phyloP scores from a whole-genome alignment of 306 rosid genomes.

The Quercus berberidifolia region DNA sequence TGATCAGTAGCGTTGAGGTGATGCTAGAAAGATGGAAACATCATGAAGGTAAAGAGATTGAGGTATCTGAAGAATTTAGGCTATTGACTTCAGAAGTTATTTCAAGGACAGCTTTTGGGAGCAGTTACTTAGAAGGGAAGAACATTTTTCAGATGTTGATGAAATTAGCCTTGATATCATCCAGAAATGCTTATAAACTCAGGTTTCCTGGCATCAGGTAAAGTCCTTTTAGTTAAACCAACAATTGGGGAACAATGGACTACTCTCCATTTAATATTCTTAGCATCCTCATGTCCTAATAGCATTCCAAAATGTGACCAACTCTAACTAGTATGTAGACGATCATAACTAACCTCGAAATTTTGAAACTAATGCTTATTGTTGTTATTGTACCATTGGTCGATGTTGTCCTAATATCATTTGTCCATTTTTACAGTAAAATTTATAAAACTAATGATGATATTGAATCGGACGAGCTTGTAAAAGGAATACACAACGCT shows the following conservation, averaged over 20 bases:
- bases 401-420: too few relatives aligned
- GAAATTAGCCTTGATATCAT: background rate
- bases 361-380: too few relatives aligned
- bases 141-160: slow-evolving; percentile 14
- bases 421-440: slow-evolving; percentile 14
- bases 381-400: too few relatives aligned
- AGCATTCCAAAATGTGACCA: too few relatives aligned
- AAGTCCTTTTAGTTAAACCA: too few relatives aligned
- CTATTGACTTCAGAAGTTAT: slow-evolving; percentile 23
- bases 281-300: background rate
- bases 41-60: slow-evolving; percentile 25
- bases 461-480: slow-evolving; percentile 6
- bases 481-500: background rate
- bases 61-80: slow-evolving; percentile 24
- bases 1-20: slow-evolving; percentile 12
- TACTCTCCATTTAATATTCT: background rate
- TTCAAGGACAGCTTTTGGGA: slow-evolving; percentile 27
- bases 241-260: background rate
- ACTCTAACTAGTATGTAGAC: too few relatives aligned
- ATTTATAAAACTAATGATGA: slow-evolving; percentile 17
- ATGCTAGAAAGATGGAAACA: slow-evolving; percentile 26
- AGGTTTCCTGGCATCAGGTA: slow-evolving; percentile 22
- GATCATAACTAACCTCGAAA: too few relatives aligned
- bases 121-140: slow-evolving; percentile 28
- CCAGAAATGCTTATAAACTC: background rate